Evolutionary conservation across 371 early-diverging fungal genomes (phyloP).

Genomic region (Lichtheimia ornata): DNA sequence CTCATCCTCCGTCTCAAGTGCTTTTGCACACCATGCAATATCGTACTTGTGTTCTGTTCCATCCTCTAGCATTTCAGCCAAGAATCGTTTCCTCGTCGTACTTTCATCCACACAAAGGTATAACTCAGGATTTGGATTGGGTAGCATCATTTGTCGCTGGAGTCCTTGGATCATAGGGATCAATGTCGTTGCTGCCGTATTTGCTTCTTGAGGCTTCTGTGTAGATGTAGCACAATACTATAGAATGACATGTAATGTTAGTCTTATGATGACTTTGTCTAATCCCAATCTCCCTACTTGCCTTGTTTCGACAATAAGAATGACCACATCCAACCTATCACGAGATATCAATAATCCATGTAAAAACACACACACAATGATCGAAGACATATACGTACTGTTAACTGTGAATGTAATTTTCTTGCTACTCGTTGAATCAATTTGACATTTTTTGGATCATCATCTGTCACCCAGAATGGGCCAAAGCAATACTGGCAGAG

Average conservation of each 20-base stretch:
- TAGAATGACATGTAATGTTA: neutral
- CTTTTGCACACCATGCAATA: conserved; percentile 73
- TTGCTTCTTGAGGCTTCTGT: conserved; percentile 62
- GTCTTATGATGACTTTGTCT: neutral
- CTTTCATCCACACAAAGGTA: conserved; percentile 74
- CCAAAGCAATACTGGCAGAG: conserved; percentile 82
- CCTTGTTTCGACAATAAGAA: conserved; percentile 69
- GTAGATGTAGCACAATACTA: conserved; percentile 69
- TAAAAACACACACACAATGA: no score
- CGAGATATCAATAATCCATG: neutral
- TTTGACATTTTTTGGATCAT: conserved; percentile 78
- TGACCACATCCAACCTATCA: conserved; percentile 68
- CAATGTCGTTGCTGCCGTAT: conserved; percentile 63
- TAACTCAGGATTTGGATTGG: conserved; percentile 34
- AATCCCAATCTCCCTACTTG: conserved; percentile 17
- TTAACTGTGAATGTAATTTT: conserved; percentile 75
- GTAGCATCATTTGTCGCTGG: conserved; percentile 29
- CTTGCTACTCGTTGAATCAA: conserved; percentile 74
- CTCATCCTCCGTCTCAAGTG: conserved; percentile 56
- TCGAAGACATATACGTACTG: conserved; percentile 15
- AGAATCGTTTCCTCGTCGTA: conserved; percentile 49
- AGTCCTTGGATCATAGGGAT: conserved; percentile 52
- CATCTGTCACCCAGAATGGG: conserved; percentile 79
- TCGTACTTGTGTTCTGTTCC: conserved; percentile 42
- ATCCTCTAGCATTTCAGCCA: conserved; percentile 51